Conservation (phyloP, 257 asterid genomes). For the Forsythia viridissima region DNA sequence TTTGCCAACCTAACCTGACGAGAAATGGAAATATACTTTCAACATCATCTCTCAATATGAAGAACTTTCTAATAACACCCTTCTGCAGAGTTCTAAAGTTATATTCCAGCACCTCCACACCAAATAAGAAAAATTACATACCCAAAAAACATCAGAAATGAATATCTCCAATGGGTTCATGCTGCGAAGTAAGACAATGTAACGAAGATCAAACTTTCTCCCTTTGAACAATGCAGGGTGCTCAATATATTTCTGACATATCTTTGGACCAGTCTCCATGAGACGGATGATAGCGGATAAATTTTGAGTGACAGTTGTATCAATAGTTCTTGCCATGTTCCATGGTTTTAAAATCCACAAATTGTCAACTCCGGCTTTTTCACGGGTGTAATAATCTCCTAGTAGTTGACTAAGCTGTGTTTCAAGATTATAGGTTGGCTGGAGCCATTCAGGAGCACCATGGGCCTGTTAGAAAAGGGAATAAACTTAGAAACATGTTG, state of each 20-base stretch:
- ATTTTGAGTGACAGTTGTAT: slow-evolving; percentile 77
- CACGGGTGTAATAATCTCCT: slow-evolving; percentile 71
- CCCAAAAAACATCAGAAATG: slow-evolving; percentile 90
- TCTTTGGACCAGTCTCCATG: slow-evolving; percentile 98
- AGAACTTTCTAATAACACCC: not conserved
- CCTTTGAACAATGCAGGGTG: slow-evolving; percentile 89
- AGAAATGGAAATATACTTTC: slow-evolving; percentile 18
- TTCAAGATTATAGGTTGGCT: slow-evolving; percentile 95
- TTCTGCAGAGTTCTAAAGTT: not conserved
- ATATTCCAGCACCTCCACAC: slow-evolving; percentile 2
- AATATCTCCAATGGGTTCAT: slow-evolving; percentile 80
- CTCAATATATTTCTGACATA: slow-evolving; percentile 95
- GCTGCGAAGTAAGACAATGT: slow-evolving; percentile 77
- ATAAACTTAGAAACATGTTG: slow-evolving; percentile 24
- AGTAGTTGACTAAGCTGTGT: slow-evolving; percentile 78
- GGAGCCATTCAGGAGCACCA: slow-evolving; percentile 91
- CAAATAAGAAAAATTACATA: slow-evolving; percentile 31
- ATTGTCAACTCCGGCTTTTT: slow-evolving; percentile 65
- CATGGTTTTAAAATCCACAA: slow-evolving; percentile 97
- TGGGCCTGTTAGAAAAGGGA: slow-evolving; percentile 54
- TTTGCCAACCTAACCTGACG: slow-evolving; percentile 91
- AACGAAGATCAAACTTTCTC: slow-evolving; percentile 85
- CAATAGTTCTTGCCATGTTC: slow-evolving; percentile 99
- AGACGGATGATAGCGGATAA: slow-evolving; percentile 87
- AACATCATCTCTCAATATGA: slow-evolving; percentile 8